Conservation (phyloP, 2,329 filamentous ascomycete species). For the Byssothecium circinans region DNA sequence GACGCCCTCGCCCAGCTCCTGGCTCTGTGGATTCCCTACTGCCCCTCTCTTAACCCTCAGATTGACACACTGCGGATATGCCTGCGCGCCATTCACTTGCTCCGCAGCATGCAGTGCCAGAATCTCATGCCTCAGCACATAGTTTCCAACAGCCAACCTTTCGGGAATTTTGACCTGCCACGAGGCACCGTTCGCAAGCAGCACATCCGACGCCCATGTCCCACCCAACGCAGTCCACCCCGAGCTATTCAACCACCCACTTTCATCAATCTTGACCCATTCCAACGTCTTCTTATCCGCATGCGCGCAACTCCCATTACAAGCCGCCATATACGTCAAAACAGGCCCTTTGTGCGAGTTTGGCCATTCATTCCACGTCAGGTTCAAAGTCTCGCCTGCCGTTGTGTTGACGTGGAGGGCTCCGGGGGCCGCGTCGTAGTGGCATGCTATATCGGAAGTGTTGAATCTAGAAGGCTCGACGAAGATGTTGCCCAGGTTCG, state of each 20-base stretch:
- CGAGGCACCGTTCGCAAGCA: constrained; percentile 49
- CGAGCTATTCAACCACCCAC: constrained; percentile 29
- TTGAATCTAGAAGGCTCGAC: constrained; percentile 25
- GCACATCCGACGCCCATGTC: constrained; percentile 35
- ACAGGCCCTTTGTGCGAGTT: constrained; percentile 38
- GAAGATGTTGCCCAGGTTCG: constrained; percentile 29
- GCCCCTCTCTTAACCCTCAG: constrained; percentile 46
- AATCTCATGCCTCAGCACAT: constrained; percentile 58
- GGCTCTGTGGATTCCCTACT: constrained; percentile 18
- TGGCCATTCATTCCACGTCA: constrained; percentile 55
- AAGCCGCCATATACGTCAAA: constrained; percentile 35
- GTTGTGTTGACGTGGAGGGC: constrained; percentile 54
- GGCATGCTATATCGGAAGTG: constrained; percentile 56
- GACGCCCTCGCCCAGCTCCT: constrained; percentile 44
- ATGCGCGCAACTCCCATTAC: constrained; percentile 24
- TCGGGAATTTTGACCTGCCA: constrained; percentile 49
- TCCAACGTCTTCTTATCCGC: constrained; percentile 20
- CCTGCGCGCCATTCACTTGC: constrained; percentile 51
- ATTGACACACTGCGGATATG: constrained; percentile 57
- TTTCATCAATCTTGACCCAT: constrained; percentile 39
- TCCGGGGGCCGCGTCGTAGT: constrained; percentile 57
- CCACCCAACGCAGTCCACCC: constrained; percentile 21
- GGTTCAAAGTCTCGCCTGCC: constrained; percentile 57
- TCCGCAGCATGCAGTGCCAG: constrained; percentile 51
- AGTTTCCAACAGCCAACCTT: constrained; percentile 47